phyloP scores from a whole-genome alignment of 345 rosid species.

The Euphorbia lathyris region DNA sequence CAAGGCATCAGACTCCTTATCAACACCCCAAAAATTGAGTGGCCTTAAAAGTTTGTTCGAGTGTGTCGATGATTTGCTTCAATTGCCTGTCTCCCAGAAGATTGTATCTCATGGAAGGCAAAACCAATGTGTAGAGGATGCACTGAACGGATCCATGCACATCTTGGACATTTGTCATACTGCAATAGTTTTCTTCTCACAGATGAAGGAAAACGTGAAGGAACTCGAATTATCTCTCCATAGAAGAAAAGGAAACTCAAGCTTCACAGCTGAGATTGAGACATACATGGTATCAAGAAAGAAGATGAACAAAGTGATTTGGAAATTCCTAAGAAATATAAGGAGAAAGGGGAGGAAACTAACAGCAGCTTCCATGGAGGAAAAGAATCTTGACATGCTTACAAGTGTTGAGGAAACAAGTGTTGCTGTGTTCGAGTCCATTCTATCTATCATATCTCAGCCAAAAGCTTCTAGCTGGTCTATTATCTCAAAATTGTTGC shows the following conservation, averaged over 20 bases:
- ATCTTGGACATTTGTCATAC: not conserved
- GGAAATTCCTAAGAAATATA: not conserved
- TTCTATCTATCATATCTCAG: constrained; percentile 2
- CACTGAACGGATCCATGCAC: not conserved
- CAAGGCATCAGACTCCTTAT: constrained; percentile 21
- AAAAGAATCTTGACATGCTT: not conserved
- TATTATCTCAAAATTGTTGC: not conserved
- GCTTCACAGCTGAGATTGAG: not conserved
- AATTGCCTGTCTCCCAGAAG: not conserved
- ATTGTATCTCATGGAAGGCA: not conserved
- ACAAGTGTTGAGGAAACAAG: constrained; percentile 15
- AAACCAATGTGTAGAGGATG: too few relatives aligned
- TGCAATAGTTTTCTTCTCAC: not conserved
- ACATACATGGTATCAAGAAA: constrained; percentile 2
- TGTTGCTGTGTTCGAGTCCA: constrained; percentile 13
- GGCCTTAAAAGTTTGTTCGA: not conserved
- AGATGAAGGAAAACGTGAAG: not conserved
- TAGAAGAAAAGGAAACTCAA: not conserved
- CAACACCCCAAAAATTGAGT: not conserved
- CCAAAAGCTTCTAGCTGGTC: constrained; percentile 10
- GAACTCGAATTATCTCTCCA: not conserved
- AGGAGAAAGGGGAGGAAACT: not conserved
- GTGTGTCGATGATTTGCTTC: not conserved
- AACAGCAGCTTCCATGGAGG: not conserved
- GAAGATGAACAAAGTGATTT: not conserved